These are phyloP conservation scores for Glaciozyma martinii DNA, from an alignment of 768 basidiomycete genomes.

Conservation along the genomic window DNA sequence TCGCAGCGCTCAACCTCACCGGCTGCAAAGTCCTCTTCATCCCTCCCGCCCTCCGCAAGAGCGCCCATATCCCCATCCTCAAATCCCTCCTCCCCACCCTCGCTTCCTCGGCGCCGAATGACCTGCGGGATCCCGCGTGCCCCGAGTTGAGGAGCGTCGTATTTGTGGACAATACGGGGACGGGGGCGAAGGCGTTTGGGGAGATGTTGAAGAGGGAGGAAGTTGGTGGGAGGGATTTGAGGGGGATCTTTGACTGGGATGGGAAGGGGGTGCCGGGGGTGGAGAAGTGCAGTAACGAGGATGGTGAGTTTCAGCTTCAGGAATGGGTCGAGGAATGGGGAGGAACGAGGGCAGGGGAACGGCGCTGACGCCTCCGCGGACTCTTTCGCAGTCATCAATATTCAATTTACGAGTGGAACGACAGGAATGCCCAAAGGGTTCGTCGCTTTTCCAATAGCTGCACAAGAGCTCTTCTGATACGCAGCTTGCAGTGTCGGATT, in stretches of 20 bases:
- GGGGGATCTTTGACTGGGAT: not conserved
- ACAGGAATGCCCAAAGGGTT: conserved; percentile 76
- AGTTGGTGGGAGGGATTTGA: not conserved
- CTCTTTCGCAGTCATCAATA: conserved; percentile 50
- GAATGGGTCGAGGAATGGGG: conserved; percentile 44
- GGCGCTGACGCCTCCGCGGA: not conserved
- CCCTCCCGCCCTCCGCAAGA: conserved; percentile 59
- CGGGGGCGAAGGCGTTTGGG: not conserved
- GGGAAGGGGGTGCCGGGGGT: not conserved
- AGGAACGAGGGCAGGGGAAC: not conserved
- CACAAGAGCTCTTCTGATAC: not conserved
- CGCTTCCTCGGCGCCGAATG: conserved; percentile 41
- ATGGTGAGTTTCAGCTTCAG: conserved; percentile 11
- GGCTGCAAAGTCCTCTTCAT: conserved; percentile 47
- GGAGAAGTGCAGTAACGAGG: not conserved
- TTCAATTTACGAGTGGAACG: conserved; percentile 85
- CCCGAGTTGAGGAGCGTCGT: conserved; percentile 58
- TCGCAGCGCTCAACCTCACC: conserved; percentile 48
- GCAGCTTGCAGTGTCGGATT: conserved; percentile 44
- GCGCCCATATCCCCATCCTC: conserved; percentile 58
- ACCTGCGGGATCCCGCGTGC: conserved; percentile 51
- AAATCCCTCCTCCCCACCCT: conserved; percentile 48
- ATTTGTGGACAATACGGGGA: conserved; percentile 53
- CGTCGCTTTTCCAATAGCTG: conserved; percentile 22
- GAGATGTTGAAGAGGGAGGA: not conserved